These are phyloP conservation scores for Imleria badia DNA, from an alignment of 768 basidiomycete species.

Conservation along the genomic window DNA sequence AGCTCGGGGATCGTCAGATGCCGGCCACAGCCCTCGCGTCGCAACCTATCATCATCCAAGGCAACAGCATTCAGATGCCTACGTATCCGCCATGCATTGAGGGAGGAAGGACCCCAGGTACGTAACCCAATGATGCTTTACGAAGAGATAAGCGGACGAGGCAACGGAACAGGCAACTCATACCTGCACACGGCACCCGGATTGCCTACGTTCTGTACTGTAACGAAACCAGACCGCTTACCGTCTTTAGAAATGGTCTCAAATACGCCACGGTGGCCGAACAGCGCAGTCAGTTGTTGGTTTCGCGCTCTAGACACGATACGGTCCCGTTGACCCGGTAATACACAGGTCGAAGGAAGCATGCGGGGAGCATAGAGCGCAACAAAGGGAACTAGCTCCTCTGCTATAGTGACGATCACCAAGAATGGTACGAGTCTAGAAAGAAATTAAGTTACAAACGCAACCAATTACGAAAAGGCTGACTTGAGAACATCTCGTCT, in stretches of 20 bases:
- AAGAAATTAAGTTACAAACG: constrained; percentile 4
- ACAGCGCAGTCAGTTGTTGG: constrained; percentile 41
- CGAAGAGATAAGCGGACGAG: constrained; percentile 15
- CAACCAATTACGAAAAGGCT: constrained; percentile 10
- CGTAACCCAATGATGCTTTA: constrained; percentile 42
- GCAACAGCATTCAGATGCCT: constrained; percentile 42
- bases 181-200: constrained; percentile 58
- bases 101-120: constrained; percentile 37
- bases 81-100: constrained; percentile 37
- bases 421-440: constrained; percentile 73
- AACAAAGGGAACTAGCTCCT: constrained; percentile 81
- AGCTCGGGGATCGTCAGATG: constrained; percentile 55
- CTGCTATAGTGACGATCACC: constrained; percentile 67
- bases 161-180: constrained; percentile 21
- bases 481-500: constrained; percentile 72
- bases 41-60: constrained; percentile 63
- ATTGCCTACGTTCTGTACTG: constrained; percentile 6
- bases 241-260: constrained; percentile 36
- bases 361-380: constrained; percentile 83
- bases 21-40: constrained; percentile 44
- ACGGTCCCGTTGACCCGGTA: constrained; percentile 76
- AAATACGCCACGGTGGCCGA: constrained; percentile 38
- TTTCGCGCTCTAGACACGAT: constrained; percentile 52
- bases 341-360: constrained; percentile 83
- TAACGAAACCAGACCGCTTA: constrained; percentile 29